Conservation (phyloP, 768 basidiomycete species). For the Lentinula raphanica region DNA sequence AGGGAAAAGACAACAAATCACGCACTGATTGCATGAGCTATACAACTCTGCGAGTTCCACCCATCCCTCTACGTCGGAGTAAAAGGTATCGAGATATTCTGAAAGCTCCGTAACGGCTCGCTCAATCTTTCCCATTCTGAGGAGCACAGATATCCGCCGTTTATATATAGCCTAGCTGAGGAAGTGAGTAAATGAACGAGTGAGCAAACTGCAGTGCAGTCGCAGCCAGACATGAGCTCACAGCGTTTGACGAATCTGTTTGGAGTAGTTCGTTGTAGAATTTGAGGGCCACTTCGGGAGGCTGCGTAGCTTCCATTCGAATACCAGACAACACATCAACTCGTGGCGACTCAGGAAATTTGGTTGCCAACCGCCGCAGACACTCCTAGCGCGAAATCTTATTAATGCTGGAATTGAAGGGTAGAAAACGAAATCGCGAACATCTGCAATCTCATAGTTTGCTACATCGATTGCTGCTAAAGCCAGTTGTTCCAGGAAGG, state of each 20-base stretch:
- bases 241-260: slow-evolving; percentile 64
- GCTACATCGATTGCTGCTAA: slow-evolving; percentile 77
- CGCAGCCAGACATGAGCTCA: slow-evolving; percentile 30
- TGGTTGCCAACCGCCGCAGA: slow-evolving; percentile 51
- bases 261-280: slow-evolving; percentile 65
- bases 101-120: slow-evolving; percentile 68
- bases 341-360: slow-evolving; percentile 77
- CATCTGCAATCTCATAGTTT: slow-evolving; percentile 67
- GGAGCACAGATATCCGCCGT: slow-evolving; percentile 70
- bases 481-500: slow-evolving; percentile 73
- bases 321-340: slow-evolving; percentile 76
- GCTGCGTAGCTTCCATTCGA: slow-evolving; percentile 64
- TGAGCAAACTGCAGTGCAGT: not conserved
- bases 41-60: slow-evolving; percentile 81
- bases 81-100: slow-evolving; percentile 78
- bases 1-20: slow-evolving; percentile 5
- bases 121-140: slow-evolving; percentile 56
- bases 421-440: slow-evolving; percentile 28
- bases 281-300: slow-evolving; percentile 49
- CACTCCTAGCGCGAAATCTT: slow-evolving; percentile 43
- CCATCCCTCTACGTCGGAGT: slow-evolving; percentile 87
- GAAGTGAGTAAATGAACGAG: not conserved
- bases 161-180: slow-evolving; percentile 63
- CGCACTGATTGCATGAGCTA: slow-evolving; percentile 68
- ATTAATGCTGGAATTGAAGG: slow-evolving; percentile 17